Conservation (phyloP, 306 rosid genomes). For the Quercus glauca region DNA sequence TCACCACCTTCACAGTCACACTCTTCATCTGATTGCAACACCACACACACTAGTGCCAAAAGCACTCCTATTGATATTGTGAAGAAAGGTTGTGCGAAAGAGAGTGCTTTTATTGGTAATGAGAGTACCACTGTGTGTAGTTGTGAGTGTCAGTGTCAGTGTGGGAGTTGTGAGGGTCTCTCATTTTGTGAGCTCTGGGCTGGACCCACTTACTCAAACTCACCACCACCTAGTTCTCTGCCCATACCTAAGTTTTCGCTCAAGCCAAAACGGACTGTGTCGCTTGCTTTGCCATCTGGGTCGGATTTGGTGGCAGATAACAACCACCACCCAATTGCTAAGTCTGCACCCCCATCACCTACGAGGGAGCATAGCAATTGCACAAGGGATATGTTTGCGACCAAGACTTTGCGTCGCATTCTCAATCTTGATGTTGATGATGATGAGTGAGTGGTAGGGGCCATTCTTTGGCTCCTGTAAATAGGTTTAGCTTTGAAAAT, state of each 20-base stretch:
- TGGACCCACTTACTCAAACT: conserved; percentile 91
- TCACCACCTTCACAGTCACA: conserved; percentile 39
- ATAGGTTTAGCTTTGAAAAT: conserved; percentile 30
- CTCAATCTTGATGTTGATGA: conserved; percentile 57
- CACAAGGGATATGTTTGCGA: conserved; percentile 50
- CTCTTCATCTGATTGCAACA: conserved; percentile 27
- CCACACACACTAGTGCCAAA: conserved; percentile 8
- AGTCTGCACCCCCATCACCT: conserved; percentile 67
- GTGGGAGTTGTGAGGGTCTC: conserved; percentile 16
- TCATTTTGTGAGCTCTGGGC: conserved; percentile 89
- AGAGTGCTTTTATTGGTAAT: conserved; percentile 16
- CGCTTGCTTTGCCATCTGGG: conserved; percentile 49
- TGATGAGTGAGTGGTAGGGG: conserved; percentile 39
- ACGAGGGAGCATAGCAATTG: conserved; percentile 34
- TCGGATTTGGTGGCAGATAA: conserved; percentile 40
- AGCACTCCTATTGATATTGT: conserved; percentile 63
- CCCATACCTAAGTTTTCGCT: conserved; percentile 85
- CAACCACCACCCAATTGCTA: conserved; percentile 44
- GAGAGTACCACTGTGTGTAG: conserved; percentile 2
- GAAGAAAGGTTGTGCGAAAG: conserved; percentile 24
- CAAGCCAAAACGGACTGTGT: conserved; percentile 60
- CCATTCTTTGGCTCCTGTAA: conserved; percentile 36
- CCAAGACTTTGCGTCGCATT: conserved; percentile 63
- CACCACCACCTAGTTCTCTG: conserved; percentile 88
- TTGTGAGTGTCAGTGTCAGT: too few species aligned